A percentile compares a stretch with the other conserved stretches of the same genome.
phyloP scores from a whole-genome alignment of 225 moss, liverwort and hornwort genomes.

The Asterella californica region DNA sequence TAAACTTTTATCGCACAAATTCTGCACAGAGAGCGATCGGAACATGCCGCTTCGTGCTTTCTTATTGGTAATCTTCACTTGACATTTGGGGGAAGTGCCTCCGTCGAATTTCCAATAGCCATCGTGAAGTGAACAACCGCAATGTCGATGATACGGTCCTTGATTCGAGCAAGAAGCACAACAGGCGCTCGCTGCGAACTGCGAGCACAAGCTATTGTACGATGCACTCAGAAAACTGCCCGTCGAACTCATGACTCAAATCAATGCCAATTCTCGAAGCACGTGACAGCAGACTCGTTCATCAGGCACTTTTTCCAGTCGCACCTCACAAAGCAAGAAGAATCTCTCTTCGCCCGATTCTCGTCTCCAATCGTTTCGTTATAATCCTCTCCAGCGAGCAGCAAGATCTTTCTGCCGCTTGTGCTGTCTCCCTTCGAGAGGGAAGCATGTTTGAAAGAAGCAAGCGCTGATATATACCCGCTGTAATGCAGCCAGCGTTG shows the following conservation, averaged over 20 bases:
- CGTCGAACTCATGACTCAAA: slow-evolving; percentile 15
- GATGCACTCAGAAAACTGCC: slow-evolving; percentile 8
- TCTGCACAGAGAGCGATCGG: slow-evolving; percentile 16
- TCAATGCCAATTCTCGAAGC: neutral
- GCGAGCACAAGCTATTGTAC: slow-evolving; percentile 7
- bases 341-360: neutral
- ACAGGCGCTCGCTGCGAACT: neutral
- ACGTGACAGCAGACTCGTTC: neutral
- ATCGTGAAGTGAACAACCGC: slow-evolving; percentile 14
- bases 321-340: neutral
- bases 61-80: slow-evolving; percentile 15
- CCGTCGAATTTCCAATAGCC: neutral
- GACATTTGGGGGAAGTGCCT: neutral
- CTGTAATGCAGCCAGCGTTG: neutral
- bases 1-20: neutral
- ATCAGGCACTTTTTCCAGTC: neutral
- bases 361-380: neutral
- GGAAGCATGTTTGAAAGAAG: neutral
- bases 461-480: neutral
- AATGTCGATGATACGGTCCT: slow-evolving; percentile 19
- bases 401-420: neutral
- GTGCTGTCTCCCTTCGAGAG: neutral
- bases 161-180: slow-evolving; percentile 17
- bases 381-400: neutral
- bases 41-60: slow-evolving; percentile 5